Conservation (phyloP, 352 stramenopile species). For the Globisporangium ultimum region DNA sequence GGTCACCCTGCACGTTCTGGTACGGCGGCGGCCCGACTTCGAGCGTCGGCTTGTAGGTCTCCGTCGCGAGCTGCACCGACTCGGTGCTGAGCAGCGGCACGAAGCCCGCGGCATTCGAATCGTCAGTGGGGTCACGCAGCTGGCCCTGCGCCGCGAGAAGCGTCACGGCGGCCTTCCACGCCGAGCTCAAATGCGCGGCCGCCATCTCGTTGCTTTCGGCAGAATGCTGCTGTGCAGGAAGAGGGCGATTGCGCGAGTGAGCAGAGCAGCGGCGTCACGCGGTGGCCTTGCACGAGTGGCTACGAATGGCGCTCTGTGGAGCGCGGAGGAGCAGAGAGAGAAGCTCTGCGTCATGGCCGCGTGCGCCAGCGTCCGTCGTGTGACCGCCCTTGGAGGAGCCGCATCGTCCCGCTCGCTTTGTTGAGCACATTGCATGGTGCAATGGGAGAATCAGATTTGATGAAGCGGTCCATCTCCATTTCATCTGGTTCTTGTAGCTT, state of each 20-base stretch:
- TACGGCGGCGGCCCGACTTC: conserved; percentile 40
- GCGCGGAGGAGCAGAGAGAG: not conserved
- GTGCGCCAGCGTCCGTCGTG: too few relatives aligned
- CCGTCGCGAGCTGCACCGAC: conserved; percentile 3
- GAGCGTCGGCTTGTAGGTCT: conserved; percentile 26
- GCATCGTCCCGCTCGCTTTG: too few relatives aligned
- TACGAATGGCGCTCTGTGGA: not conserved
- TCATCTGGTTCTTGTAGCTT: too few relatives aligned
- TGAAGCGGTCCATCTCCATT: too few relatives aligned
- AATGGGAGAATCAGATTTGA: too few relatives aligned
- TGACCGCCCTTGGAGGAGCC: too few relatives aligned
- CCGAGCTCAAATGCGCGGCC: conserved; percentile 10
- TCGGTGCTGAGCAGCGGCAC: conserved; percentile 11
- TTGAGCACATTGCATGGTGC: too few relatives aligned
- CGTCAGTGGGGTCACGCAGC: conserved; percentile 12
- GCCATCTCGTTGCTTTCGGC: not conserved
- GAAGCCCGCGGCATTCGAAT: not conserved
- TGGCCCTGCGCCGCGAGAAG: conserved; percentile 30
- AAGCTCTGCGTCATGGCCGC: too few relatives aligned
- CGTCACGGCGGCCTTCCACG: conserved; percentile 24
- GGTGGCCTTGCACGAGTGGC: not conserved
- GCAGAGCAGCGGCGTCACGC: too few relatives aligned
- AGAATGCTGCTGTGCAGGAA: not conserved
- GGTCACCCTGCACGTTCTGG: conserved; percentile 30
- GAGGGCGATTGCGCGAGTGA: not conserved